These are phyloP conservation scores for Endothia cerciana DNA, from an alignment of 2,329 filamentous ascomycete species.

Conservation along the genomic window DNA sequence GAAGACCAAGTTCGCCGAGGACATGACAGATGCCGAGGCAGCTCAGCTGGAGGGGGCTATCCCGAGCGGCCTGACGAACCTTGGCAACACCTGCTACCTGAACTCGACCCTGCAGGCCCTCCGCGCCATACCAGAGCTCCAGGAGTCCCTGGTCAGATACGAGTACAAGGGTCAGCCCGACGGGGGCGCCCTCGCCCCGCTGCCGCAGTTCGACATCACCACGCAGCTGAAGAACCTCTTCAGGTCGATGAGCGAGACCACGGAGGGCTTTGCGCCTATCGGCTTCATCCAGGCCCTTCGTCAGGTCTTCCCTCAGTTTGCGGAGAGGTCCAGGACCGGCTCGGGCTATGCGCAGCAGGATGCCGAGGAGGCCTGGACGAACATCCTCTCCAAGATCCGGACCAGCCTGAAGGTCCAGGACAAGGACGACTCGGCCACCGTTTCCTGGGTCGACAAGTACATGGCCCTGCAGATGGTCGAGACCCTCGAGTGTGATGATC, in stretches of 20 bases:
- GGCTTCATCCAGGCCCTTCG: constrained; percentile 83
- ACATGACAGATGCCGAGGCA: constrained; percentile 94
- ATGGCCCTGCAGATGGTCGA: constrained; percentile 83
- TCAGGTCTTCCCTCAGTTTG: constrained; percentile 85
- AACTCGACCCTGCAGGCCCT: constrained; percentile 96
- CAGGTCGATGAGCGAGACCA: constrained; percentile 86
- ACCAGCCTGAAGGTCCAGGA: constrained; percentile 74
- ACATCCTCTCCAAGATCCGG: constrained; percentile 83
- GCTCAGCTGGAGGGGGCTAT: constrained; percentile 82
- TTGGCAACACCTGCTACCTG: constrained; percentile 98
- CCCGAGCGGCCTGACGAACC: constrained; percentile 85
- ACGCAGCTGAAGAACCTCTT: constrained; percentile 80
- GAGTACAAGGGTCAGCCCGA: constrained; percentile 47
- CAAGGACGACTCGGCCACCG: constrained; percentile 49
- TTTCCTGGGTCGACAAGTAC: constrained; percentile 87
- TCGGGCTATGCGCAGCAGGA: constrained; percentile 95
- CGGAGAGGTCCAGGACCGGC: constrained; percentile 81
- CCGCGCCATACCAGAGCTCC: constrained; percentile 86
- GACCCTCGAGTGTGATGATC: constrained; percentile 81
- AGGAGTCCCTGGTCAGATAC: constrained; percentile 73
- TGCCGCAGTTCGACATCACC: constrained; percentile 71
- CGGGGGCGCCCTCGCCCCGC: constrained; percentile 31
- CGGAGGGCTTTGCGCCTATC: constrained; percentile 82
- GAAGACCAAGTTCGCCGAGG: constrained; percentile 86
- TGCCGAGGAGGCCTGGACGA: constrained; percentile 97